Base-by-base conservation (phyloP, 306 rosid genomes). In the Quercus glauca region DNA sequence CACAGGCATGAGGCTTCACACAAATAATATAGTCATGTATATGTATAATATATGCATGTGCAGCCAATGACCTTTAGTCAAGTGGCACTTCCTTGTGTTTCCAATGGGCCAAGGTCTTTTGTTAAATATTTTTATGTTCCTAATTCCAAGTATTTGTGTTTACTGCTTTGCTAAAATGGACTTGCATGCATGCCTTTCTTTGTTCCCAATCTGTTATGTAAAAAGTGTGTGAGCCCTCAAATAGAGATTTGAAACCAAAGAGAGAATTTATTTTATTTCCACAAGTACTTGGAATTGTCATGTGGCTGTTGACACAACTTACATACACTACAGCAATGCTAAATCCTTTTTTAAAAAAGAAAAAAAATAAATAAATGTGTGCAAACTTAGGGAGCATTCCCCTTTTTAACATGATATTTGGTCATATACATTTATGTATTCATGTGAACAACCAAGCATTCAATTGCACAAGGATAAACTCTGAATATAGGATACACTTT, bases 381-480 rank as follows among this genome's bases (percentile, higher is more conserved):
- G 12, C 14, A 19, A 33, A 19, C 71, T 65, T 19, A 6, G 3
- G 71, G 10, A 19, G 23, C 18, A 65, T 31, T 65, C 25, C 51
- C 21, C 45, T 31, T 65, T 65, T 17, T 65, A 33, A n/a, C 11
- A n/a, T 69, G 43, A 15, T 21, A 68, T 81, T 74, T 65, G 64
- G 49, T 43, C 29, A 61, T 74, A 71, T 80, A 80, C 85, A 80
- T 71, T 64, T 31, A 76, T 13, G 57, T 28, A 65, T 78, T 53
- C 60, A 72, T 43, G 52, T 21, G 68, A 61, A 17, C 68, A 56
- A 45, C 17, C 14, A 41, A 76, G 43, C 51, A 57, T 52, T 10
- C 19, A 59, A 35, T 25, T 6, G 55, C 37, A 55, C 45, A 75
- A 20, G 29, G 28, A 69, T 23, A 14, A 45, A 41, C 41, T 19